phyloP scores from a whole-genome alignment of 306 rosid species.

The Cicer bijugum region DNA sequence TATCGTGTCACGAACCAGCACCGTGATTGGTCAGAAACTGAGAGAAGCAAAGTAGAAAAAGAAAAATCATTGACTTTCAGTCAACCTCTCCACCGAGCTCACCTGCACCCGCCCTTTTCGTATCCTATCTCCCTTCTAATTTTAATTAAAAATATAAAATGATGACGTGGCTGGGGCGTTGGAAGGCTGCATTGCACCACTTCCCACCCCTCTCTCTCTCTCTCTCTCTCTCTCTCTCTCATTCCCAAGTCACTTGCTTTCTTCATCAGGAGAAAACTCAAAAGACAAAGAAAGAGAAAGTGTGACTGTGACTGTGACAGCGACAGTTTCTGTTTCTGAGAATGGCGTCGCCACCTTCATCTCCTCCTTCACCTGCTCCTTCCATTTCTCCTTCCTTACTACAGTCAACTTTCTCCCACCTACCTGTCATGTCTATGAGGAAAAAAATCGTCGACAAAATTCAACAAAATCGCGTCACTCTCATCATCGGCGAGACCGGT shows the following conservation, averaged over 20 bases:
- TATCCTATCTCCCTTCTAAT: not conserved
- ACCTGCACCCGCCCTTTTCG: constrained; percentile 11
- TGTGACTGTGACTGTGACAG: constrained; percentile 19
- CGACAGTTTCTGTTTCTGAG: constrained; percentile 8
- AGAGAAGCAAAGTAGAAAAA: not conserved
- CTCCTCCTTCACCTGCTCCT: constrained; percentile 10
- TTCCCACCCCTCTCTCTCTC: not conserved
- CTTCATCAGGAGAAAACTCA: not conserved
- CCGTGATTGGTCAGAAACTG: constrained; percentile 34
- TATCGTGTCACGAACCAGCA: not conserved
- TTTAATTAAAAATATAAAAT: not conserved
- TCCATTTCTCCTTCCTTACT: constrained; percentile 41
- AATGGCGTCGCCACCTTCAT: constrained; percentile 65
- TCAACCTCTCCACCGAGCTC: constrained; percentile 5
- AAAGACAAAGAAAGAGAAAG: not conserved
- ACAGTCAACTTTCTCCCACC: constrained; percentile 54
- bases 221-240: not conserved
- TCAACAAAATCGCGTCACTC: constrained; percentile 81
- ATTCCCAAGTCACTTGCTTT: not conserved
- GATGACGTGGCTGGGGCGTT: not conserved
- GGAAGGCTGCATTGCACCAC: not conserved
- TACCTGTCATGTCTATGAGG: constrained; percentile 68
- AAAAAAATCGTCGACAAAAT: constrained; percentile 77
- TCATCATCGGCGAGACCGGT: constrained; percentile 87
- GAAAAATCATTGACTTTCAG: not conserved